Conservation (phyloP, 2,329 filamentous ascomycete species). For the Penicillium psychrosexuale region DNA sequence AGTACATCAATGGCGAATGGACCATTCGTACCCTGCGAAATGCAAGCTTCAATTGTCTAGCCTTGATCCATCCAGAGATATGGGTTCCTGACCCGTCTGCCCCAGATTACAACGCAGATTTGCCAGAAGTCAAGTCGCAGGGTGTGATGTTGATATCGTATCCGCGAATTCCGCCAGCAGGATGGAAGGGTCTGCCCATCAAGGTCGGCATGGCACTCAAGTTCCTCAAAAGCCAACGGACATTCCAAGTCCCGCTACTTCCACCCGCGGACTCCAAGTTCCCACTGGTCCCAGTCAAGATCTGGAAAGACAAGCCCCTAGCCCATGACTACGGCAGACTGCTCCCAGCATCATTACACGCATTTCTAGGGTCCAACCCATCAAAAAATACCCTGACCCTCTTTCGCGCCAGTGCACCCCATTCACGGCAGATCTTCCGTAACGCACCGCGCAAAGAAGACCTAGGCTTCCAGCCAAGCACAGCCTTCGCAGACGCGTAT, state of each 20-base stretch:
- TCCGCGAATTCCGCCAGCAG: conserved; percentile 26
- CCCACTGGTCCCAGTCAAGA: conserved; percentile 46
- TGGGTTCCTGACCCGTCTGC: conserved; percentile 55
- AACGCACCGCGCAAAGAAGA: conserved; percentile 52
- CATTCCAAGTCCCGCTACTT: conserved; percentile 53
- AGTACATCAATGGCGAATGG: conserved; percentile 48
- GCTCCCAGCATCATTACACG: conserved; percentile 48
- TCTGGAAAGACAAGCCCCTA: conserved; percentile 55
- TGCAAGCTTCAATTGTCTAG: conserved; percentile 57
- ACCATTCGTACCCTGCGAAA: conserved; percentile 45
- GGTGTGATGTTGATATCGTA: conserved; percentile 55
- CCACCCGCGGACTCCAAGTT: conserved; percentile 50
- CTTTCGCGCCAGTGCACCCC: conserved; percentile 50
- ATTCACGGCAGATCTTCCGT: conserved; percentile 51
- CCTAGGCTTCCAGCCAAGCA: conserved; percentile 52
- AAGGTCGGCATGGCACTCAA: conserved; percentile 30
- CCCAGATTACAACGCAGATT: conserved; percentile 41
- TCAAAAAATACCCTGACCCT: conserved; percentile 44
- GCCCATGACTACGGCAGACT: conserved; percentile 41
- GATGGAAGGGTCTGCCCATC: conserved; percentile 12
- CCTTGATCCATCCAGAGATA: conserved; percentile 63
- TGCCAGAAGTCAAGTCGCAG: conserved; percentile 49
- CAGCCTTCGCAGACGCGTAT: conserved; percentile 59
- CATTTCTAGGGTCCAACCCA: conserved; percentile 40
- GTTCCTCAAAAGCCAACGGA: conserved; percentile 38